Percentiles rank a stretch among this genome's conserved stretches.
Evolutionary conservation across 2,329 filamentous ascomycete genomes (phyloP).

Genomic region (Xylariaceae sp.): DNA sequence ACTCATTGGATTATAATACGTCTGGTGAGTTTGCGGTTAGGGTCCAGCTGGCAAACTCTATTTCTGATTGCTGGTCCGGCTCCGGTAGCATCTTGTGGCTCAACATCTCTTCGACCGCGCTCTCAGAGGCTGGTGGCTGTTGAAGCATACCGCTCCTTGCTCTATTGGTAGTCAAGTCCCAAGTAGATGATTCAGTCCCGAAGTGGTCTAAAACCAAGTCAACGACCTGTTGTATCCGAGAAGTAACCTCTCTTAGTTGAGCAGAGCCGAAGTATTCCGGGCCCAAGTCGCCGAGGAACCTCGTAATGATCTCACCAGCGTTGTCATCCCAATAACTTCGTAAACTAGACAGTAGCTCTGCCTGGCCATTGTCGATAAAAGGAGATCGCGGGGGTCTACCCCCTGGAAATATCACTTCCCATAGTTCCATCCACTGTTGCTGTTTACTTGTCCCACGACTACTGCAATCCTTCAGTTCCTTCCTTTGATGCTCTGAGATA

Average conservation of each 20-base stretch:
- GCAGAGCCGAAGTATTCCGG: neutral
- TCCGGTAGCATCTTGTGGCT: too few relatives aligned
- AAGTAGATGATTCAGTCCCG: neutral
- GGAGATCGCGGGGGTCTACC: slow-evolving; percentile 5
- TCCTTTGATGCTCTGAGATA: slow-evolving; percentile 9
- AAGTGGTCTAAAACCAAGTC: slow-evolving; percentile 3
- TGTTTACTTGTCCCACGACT: slow-evolving; percentile 7
- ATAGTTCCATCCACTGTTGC: slow-evolving; percentile 15
- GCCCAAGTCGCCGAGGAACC: neutral
- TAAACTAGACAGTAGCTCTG: neutral
- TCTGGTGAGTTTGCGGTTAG: too few relatives aligned
- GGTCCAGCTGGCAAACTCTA: too few relatives aligned
- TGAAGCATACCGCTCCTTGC: too few relatives aligned
- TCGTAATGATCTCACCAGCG: slow-evolving; percentile 6
- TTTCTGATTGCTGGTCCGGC: too few relatives aligned
- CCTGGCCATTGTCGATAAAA: slow-evolving; percentile 1
- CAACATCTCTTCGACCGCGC: too few relatives aligned
- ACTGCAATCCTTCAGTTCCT: slow-evolving; percentile 1
- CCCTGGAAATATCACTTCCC: slow-evolving; percentile 10
- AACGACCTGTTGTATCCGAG: too few relatives aligned
- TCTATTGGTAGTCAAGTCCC: neutral
- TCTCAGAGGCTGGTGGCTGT: too few relatives aligned
- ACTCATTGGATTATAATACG: too few relatives aligned
- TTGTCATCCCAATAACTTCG: slow-evolving; percentile 10
- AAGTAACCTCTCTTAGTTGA: neutral